Conservation (phyloP, 495 filamentous ascomycete species). For the Beverwykella pulmonaria region DNA sequence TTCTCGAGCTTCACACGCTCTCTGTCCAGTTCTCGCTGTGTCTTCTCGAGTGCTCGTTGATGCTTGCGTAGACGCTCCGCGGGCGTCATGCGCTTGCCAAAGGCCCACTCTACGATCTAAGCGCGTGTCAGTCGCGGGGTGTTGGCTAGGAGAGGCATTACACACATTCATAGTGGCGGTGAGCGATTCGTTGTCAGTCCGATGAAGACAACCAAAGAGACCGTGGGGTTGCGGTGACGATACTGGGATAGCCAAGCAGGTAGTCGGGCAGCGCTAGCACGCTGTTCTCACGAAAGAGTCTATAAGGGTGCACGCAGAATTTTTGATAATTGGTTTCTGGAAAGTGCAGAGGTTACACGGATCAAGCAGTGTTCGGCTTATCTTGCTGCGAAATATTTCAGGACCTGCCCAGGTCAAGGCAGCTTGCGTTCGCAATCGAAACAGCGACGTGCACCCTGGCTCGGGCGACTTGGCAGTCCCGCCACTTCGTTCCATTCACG, state of each 20-base stretch:
- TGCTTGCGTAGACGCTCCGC: constrained; percentile 96
- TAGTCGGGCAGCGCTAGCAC: constrained; percentile 1
- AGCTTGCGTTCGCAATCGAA: background rate
- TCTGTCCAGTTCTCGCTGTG: constrained; percentile 91
- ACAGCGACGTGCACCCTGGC: no score
- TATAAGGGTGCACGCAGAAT: background rate
- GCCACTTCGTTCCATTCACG: constrained; percentile 8
- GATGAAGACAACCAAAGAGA: background rate
- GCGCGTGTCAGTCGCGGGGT: constrained; percentile 12
- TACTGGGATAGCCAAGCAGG: background rate
- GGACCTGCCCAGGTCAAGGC: background rate
- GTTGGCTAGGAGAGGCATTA: background rate
- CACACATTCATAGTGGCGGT: constrained; percentile 62
- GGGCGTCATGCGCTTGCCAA: constrained; percentile 97
- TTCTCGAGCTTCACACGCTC: constrained; percentile 94
- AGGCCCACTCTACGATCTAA: constrained; percentile 96
- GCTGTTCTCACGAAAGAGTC: background rate
- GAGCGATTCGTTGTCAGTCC: background rate
- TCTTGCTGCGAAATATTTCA: background rate
- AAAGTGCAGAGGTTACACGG: background rate
- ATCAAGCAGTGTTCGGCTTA: background rate
- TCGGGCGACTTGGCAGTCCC: constrained; percentile 11
- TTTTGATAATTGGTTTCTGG: background rate
- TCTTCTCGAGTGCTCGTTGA: constrained; percentile 93
- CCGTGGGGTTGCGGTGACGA: background rate